phyloP scores from a whole-genome alignment of 2,329 filamentous ascomycete species.

The Ophiostoma australiae region DNA sequence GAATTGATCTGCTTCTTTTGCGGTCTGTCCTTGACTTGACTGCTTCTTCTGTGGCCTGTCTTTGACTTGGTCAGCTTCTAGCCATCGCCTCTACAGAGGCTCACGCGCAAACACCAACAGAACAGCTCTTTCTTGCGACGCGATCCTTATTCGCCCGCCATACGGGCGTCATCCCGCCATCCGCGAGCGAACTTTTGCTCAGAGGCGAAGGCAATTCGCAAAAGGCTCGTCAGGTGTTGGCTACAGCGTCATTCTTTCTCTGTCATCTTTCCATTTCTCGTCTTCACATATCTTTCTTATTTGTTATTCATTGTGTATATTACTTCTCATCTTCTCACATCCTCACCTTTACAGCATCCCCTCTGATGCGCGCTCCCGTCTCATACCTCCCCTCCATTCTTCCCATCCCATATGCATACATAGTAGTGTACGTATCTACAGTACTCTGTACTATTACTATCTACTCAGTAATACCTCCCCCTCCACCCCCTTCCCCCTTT shows the following conservation, averaged over 20 bases:
- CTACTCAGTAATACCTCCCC: background rate
- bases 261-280: background rate
- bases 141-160: background rate
- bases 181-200: background rate
- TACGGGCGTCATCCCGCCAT: background rate
- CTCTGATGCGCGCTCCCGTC: background rate
- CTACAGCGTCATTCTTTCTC: background rate
- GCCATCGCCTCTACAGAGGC: background rate
- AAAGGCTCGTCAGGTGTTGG: background rate
- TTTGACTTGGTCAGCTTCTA: background rate
- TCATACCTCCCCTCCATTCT: background rate
- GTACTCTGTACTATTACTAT: no score
- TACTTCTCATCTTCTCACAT: background rate
- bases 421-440: no score
- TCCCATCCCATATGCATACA: background rate
- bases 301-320: background rate
- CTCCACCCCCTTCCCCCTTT: slow-evolving; percentile 10
- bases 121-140: background rate
- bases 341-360: background rate
- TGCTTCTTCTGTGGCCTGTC: background rate
- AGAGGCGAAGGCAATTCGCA: background rate
- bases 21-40: no score
- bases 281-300: background rate
- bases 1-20: background rate
- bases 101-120: background rate